Evolutionary conservation across 1,284 basidiomycete species (phyloP), one percentile per base, ranked within the genome.

Genomic region (Earliella scabrosa): DNA sequence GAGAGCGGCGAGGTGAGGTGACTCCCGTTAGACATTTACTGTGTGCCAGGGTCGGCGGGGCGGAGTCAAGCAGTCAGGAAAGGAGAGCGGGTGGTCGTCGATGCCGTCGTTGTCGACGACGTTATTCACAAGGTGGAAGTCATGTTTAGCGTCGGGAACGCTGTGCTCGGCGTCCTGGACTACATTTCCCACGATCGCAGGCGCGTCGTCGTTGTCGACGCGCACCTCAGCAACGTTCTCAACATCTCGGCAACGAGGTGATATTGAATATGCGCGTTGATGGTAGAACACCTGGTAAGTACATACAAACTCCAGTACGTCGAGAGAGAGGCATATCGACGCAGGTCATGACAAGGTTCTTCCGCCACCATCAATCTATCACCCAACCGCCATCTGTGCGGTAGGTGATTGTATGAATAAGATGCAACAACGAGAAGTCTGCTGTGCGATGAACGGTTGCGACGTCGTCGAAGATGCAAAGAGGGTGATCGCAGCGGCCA

Each of bases 1-100:
- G 66, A 66, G 23, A 69, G 61, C 50, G 72, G 65, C 23, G 69
- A 68, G 50, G 58, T 45, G n/a, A 66, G 67, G 46, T 67, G 59
- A 65, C 50, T 45, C 34, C 54, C 55, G 54, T 35, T 53, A 34
- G 56, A 62, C 60, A 60, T 64, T 48, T 54, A 61, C 60, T 57
- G 41, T 24, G n/a, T 47, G 35, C 41, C 45, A 39, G 29, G 27
- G 34, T 27, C 23, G 21, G 26, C 18, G 18, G 26, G 36, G 34
- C 14, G 44, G 31, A 40, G 52, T 23, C 49, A 48, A 44, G 14
- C 44, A 54, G 50, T 36, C 49, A 21, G 24, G 32, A 23, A 38
- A 26, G 36, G 47, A 52, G 14, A 39, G 40, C 27, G 20, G 48
- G 45, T 27, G 39, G 29, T 49, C 36, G 35, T 44, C 26, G 45